Evolutionary conservation across 148 eudicot genomes (phyloP), one percentile per base, ranked within the genome.

Genomic region (Simmondsia chinensis): DNA sequence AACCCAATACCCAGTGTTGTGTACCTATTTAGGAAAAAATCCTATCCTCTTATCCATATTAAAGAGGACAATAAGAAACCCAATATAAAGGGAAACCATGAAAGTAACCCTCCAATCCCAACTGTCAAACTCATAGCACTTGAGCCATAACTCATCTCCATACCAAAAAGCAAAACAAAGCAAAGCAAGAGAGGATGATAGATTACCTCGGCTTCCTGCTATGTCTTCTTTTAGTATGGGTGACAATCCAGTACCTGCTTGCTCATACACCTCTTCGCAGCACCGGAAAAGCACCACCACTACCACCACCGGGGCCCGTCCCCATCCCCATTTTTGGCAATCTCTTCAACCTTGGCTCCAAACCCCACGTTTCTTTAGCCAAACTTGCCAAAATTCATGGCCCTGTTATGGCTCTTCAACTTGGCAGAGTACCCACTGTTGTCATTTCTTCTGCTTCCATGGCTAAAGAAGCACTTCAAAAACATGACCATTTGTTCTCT

Each of bases 381-480:
- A 9, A 57, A 21, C 70, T 79, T 0, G 66, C 86, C 35, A 58
- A 68, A 6, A 54, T 16, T 0, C 46, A 71, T 53, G 86, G 78
- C 33, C 68, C 75, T 2, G 58, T 74, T 8, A 68, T 71, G 72
- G 23, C 56, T 23, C 60, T 70, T 22, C 61, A 72, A 34, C 59
- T 78, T 0, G 85, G 80, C 4, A 19, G 33, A 12, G 39, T 60
- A 0, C 52, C 46, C 16, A 66, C 78, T 0, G 49, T 79, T 3
- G 70, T 79, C 10, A 56, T 75, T 4, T 64, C 77, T 18, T 79
- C 81, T 0, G 27, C 78, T 20, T 16, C 43, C 13, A 36, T 63
- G 23, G 86, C 81, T 2, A 68, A 68, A 39, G 62, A 79, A 59
- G 78, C 76, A 20, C 68, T 79, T 27, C 81, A 74, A 39, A 74